Evolutionary conservation across 345 rosid genomes (phyloP).

Genomic region (Raphanus sativus): DNA sequence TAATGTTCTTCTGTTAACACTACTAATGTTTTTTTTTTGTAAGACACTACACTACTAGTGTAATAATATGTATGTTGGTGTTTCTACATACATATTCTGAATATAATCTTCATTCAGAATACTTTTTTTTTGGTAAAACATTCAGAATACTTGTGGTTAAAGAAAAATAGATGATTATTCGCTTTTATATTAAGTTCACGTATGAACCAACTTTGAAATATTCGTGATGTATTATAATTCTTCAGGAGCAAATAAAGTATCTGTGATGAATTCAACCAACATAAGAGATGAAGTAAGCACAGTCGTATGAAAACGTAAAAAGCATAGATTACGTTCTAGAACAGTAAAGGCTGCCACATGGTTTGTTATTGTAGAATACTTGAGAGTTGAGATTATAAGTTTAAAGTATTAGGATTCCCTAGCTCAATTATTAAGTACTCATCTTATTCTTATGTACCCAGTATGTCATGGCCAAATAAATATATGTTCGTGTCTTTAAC

Average conservation of each 20-base stretch:
- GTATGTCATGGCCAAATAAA: neutral
- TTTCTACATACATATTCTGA: neutral
- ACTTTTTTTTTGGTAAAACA: too few species aligned
- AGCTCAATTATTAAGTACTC: neutral
- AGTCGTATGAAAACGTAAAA: slow-evolving; percentile 25
- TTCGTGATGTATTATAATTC: neutral
- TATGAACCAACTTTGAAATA: neutral
- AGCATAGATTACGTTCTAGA: slow-evolving; percentile 6
- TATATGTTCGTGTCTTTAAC: neutral
- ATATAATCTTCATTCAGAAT: neutral
- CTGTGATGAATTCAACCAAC: neutral
- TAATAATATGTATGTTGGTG: neutral
- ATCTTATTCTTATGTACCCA: neutral
- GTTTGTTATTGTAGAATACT: slow-evolving; percentile 8
- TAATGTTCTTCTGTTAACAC: neutral
- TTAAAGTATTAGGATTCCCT: neutral
- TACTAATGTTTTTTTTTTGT: neutral
- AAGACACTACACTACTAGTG: too few species aligned
- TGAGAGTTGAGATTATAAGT: neutral
- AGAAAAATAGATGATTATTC: neutral
- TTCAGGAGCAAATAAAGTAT: neutral
- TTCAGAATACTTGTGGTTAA: neutral
- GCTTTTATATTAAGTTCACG: neutral
- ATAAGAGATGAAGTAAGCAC: slow-evolving; percentile 26
- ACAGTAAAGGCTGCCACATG: slow-evolving; percentile 24